Base-by-base conservation (phyloP, 1,139 yeast genomes). In the Sugiyamaella sp. region DNA sequence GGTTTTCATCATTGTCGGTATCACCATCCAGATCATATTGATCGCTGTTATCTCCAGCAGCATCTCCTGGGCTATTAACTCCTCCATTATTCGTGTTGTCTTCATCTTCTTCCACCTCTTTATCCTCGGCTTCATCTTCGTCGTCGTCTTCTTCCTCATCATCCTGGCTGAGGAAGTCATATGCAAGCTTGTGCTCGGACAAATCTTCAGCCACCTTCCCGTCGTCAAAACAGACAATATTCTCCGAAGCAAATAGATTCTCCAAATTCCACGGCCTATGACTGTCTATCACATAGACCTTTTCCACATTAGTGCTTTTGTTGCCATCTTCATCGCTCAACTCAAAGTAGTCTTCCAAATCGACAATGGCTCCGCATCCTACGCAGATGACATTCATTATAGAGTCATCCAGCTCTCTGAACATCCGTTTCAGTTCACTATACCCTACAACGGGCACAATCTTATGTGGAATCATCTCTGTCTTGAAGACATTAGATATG, bases 181-280 rank as follows among this genome's bases (percentile, higher is more conserved):
- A 71, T 4, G 74, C 71, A 16, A 58, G 59, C 20, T 57, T 57
- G 44, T 67, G 66, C 29, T 57, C 57, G 4, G 51, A 55, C 33
- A 70, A 54, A 22, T 58, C 55, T 0, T 71, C 74, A 2, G 73
- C 80, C 1, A 89, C 78, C 50, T 74, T 77, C 0, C 97, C 97
- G 67, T 93, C 99, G 66, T 93, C 98, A 57, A 91, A 80, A 68
- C 98, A 93, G 4, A 81, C 77, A 9, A 93, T 82, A 62, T 83
- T 77, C n/a, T 82, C 80, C 1, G 95, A 85, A 2, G 96, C 97
- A 76, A 89, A 91, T 51, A 93, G 68, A 68, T 95, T 95, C 66
- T 91, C 97, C 61, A 95, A 74, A 69, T 90, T 90, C 98, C 98
- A 93, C 2, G 99, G 99, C 59, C 98, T 75, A 60, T 89, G 95